Percentiles rank a stretch among this genome's conserved stretches.
Conservation (phyloP, 345 rosid genomes). For the Theobroma cacao region DNA sequence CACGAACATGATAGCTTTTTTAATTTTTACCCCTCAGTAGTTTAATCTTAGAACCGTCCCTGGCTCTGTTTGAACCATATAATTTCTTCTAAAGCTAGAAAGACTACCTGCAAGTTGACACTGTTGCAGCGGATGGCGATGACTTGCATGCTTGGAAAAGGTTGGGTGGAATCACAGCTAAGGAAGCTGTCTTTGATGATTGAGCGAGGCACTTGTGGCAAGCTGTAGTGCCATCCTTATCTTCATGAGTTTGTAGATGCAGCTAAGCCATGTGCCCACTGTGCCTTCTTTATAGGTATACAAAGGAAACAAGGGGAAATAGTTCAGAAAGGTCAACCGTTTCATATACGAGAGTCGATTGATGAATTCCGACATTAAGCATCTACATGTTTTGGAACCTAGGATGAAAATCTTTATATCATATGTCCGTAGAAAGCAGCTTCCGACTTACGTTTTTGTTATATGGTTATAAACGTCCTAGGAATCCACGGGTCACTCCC, state of each 20-base stretch:
- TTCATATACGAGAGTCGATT: slow-evolving; percentile 62
- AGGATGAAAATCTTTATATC: slow-evolving; percentile 70
- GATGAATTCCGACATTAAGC: slow-evolving; percentile 48
- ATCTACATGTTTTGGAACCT: slow-evolving; percentile 64
- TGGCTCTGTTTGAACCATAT: slow-evolving; percentile 66
- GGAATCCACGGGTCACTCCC: slow-evolving; percentile 25
- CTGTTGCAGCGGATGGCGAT: slow-evolving; percentile 54
- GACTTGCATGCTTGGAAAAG: slow-evolving; percentile 71
- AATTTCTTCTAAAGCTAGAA: slow-evolving; percentile 64
- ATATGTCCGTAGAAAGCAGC: slow-evolving; percentile 60
- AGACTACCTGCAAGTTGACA: slow-evolving; percentile 66
- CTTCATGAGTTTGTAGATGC: slow-evolving; percentile 49
- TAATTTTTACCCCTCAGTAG: no score
- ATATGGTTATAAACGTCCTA: slow-evolving; percentile 36
- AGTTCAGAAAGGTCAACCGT: slow-evolving; percentile 62
- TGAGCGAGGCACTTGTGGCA: slow-evolving; percentile 63
- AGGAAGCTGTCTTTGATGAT: slow-evolving; percentile 68
- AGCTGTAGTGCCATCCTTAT: slow-evolving; percentile 69
- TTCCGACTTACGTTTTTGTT: slow-evolving; percentile 58
- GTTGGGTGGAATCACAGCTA: slow-evolving; percentile 76
- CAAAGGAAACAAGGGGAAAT: slow-evolving; percentile 62
- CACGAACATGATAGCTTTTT: no score
- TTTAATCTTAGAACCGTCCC: no score
- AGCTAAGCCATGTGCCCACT: slow-evolving; percentile 48
- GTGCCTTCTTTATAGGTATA: slow-evolving; percentile 64